Percentiles rank a stretch among this genome's conserved stretches.
Evolutionary conservation across 352 stramenopile species (phyloP).

Genomic region (Phytophthora palmivora): DNA sequence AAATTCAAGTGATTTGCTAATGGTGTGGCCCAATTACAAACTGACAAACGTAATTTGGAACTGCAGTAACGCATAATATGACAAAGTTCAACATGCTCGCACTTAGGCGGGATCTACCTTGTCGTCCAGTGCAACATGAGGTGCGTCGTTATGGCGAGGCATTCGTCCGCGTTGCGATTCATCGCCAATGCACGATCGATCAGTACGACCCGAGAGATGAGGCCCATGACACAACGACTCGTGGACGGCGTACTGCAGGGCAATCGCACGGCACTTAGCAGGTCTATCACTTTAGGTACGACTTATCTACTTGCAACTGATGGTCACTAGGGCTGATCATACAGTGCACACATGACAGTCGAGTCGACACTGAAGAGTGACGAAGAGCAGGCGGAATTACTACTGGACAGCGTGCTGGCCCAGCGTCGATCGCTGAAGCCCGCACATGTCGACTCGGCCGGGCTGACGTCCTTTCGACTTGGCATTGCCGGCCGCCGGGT

Average conservation of each 20-base stretch:
- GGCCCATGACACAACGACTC: slow-evolving; percentile 53
- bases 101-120: slow-evolving; percentile 27
- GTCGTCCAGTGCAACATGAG: slow-evolving; percentile 21
- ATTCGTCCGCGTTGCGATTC: background rate
- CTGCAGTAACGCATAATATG: slow-evolving; percentile 2
- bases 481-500: slow-evolving; percentile 93
- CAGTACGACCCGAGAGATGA: slow-evolving; percentile 29
- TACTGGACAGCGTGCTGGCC: slow-evolving; percentile 86
- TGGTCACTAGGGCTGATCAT: background rate
- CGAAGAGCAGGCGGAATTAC: slow-evolving; percentile 82
- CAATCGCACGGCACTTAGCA: slow-evolving; percentile 73
- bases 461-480: slow-evolving; percentile 80
- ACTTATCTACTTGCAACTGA: slow-evolving; percentile 10
- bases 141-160: slow-evolving; percentile 10
- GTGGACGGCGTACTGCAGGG: slow-evolving; percentile 60
- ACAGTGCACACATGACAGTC: slow-evolving; percentile 40
- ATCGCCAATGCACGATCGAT: background rate
- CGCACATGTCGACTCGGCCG: slow-evolving; percentile 26
- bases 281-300: slow-evolving; percentile 78
- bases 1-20: slow-evolving; percentile 8
- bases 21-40: slow-evolving; percentile 8
- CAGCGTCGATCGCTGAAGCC: slow-evolving; percentile 52
- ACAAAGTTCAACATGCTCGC: slow-evolving; percentile 36
- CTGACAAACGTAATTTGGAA: slow-evolving; percentile 5
- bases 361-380: slow-evolving; percentile 82